Evolutionary conservation across 805 yeast genomes (phyloP).

Genomic region (Huiozyma sinensis): DNA sequence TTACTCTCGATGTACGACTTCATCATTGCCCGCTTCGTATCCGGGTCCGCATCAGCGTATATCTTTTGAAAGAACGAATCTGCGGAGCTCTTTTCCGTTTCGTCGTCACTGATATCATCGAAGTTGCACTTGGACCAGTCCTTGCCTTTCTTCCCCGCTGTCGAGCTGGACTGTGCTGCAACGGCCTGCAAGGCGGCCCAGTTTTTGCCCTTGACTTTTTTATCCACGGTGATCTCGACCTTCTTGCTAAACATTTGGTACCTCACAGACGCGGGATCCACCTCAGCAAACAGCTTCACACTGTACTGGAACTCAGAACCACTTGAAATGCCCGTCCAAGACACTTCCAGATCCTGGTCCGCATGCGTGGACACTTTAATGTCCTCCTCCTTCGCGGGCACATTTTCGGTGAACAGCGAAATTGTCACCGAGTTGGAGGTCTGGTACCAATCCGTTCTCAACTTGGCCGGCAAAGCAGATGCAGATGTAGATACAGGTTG

Average conservation of each 20-base stretch:
- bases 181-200: conserved; percentile 44
- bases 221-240: conserved; percentile 54
- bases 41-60: conserved; percentile 75
- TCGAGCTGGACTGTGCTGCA: background rate
- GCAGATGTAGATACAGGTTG: background rate
- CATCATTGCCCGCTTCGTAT: conserved; percentile 90
- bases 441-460: conserved; percentile 69
- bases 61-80: conserved; percentile 65
- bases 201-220: conserved; percentile 29
- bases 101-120: conserved; percentile 35
- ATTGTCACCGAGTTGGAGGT: conserved; percentile 44
- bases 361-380: conserved; percentile 34
- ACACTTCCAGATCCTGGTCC: conserved; percentile 21
- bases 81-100: conserved; percentile 37
- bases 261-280: conserved; percentile 37
- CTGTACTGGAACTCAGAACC: conserved; percentile 48
- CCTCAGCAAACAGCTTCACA: conserved; percentile 41
- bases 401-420: conserved; percentile 59
- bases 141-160: conserved; percentile 32
- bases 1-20: conserved; percentile 87
- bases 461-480: conserved; percentile 8
- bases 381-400: conserved; percentile 35
- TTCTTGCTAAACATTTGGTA: conserved; percentile 58
- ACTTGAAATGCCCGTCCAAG: conserved; percentile 14
- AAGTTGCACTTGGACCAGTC: conserved; percentile 60